Evolutionary conservation across 495 filamentous ascomycete species (phyloP).

Genomic region (Penicillium pancosmium): DNA sequence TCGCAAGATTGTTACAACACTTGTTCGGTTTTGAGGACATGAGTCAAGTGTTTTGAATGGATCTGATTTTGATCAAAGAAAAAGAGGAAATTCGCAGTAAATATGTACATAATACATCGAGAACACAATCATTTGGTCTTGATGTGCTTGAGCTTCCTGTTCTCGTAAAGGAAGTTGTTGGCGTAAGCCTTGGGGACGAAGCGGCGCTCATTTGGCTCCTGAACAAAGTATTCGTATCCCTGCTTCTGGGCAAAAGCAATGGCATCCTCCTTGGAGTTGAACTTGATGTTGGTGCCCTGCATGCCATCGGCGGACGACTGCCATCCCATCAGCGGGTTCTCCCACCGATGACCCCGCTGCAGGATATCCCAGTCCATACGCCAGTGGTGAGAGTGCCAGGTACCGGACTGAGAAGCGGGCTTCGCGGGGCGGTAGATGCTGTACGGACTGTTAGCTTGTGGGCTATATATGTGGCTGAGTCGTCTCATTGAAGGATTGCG

Average conservation of each 20-base stretch:
- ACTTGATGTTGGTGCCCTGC: conserved; percentile 88
- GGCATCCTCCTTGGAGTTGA: conserved; percentile 93
- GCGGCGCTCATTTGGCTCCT: conserved; percentile 88
- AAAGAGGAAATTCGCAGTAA: conserved; percentile 32
- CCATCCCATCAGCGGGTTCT: conserved; percentile 98
- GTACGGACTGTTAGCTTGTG: conserved; percentile 25
- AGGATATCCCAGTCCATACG: conserved; percentile 98
- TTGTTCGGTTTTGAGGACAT: not conserved
- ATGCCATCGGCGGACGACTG: conserved; percentile 91
- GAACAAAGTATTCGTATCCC: conserved; percentile 98
- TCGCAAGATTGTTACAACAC: not conserved
- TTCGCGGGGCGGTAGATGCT: conserved; percentile 92
- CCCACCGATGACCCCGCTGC: conserved; percentile 88
- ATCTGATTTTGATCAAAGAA: conserved; percentile 16
- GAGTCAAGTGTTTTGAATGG: not conserved
- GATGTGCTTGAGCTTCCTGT: conserved; percentile 87
- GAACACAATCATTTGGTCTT: conserved; percentile 75
- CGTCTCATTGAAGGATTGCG: conserved; percentile 10
- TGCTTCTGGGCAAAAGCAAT: conserved; percentile 97
- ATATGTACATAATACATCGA: conserved; percentile 49
- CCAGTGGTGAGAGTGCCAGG: conserved; percentile 81
- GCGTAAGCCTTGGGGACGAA: conserved; percentile 93
- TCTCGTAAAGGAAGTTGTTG: conserved; percentile 87
- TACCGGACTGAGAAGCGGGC: conserved; percentile 90
- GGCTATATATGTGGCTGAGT: not conserved